These are phyloP conservation scores for Capsicum chinense DNA, from an alignment of 257 asterid genomes.

Conservation along the genomic window DNA sequence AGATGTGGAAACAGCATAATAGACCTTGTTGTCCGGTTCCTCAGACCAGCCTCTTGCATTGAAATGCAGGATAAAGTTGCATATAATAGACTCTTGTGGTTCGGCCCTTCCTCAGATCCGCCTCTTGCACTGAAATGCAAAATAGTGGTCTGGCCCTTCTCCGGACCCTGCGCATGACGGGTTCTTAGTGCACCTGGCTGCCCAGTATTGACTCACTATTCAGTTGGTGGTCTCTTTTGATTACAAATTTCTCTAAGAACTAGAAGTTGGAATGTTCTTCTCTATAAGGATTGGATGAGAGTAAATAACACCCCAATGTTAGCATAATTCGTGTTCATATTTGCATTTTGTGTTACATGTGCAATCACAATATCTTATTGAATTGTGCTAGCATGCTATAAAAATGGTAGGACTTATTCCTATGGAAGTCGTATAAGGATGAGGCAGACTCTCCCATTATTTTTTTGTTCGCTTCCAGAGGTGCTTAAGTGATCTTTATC, in stretches of 20 bases:
- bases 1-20: no score
- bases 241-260: neutral
- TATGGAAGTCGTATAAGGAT: neutral
- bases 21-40: no score
- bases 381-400: neutral
- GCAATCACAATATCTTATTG: neutral
- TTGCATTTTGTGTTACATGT: neutral
- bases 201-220: neutral
- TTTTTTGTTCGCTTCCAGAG: slow-evolving; percentile 13
- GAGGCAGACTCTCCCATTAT: neutral
- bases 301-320: neutral
- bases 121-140: no score
- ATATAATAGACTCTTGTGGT: no score
- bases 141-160: no score
- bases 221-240: neutral
- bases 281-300: neutral
- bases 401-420: neutral
- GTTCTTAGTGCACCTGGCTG: no score
- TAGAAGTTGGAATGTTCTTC: neutral
- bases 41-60: no score
- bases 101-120: no score
- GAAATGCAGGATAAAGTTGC: no score
- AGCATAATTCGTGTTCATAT: neutral
- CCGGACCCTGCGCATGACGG: no score
- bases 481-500: slow-evolving; percentile 29